phyloP scores from a whole-genome alignment of 176 grass and related monocot genomes.

The Musa troglodytarum region DNA sequence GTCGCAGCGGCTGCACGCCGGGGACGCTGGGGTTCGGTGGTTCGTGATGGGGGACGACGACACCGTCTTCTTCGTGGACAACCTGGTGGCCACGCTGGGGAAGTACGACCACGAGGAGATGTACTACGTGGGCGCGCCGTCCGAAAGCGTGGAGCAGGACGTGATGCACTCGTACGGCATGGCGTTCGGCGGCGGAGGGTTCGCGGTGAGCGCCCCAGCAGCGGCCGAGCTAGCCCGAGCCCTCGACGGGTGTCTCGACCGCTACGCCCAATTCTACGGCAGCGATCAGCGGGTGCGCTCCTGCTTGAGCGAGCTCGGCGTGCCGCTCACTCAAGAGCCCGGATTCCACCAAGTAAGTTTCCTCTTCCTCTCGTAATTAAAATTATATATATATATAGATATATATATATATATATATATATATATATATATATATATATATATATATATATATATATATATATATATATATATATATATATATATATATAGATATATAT shows the following conservation, averaged over 20 bases:
- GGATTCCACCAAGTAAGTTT: conserved; percentile 83
- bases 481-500: too few species aligned
- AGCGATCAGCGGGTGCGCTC: conserved; percentile 79
- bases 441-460: too few species aligned
- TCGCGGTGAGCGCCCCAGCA: conserved; percentile 77
- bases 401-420: too few species aligned
- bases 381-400: too few species aligned
- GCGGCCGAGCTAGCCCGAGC: conserved; percentile 43
- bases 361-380: background rate
- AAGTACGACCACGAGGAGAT: conserved; percentile 93
- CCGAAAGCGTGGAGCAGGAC: conserved; percentile 96
- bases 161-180: conserved; percentile 79
- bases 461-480: rapidly evolving
- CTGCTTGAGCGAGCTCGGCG: conserved; percentile 75
- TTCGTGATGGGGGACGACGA: conserved; percentile 98
- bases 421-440: too few species aligned
- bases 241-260: conserved; percentile 71
- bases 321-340: conserved; percentile 82
- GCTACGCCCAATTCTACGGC: conserved; percentile 62
- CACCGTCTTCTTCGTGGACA: conserved; percentile 93
- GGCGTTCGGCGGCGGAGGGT: conserved; percentile 91
- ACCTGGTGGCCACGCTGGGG: conserved; percentile 58
- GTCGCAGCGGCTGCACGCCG: conserved; percentile 26
- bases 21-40: conserved; percentile 38
- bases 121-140: conserved; percentile 84